Evolutionary conservation across 2,329 filamentous ascomycete species (phyloP), one percentile per base, ranked within the genome.

Genomic region (Fusarium sp.): DNA sequence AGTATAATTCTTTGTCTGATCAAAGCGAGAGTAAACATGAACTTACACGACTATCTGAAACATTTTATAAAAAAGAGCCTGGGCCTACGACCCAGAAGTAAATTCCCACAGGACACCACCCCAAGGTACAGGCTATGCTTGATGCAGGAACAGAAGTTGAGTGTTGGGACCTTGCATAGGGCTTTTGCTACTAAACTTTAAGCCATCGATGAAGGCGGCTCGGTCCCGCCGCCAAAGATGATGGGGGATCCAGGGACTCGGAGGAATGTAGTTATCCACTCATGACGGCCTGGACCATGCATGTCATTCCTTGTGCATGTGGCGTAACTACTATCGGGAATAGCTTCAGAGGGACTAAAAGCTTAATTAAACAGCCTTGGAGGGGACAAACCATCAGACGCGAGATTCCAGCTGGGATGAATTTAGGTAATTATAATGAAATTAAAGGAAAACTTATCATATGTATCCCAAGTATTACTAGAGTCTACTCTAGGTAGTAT

Each of bases 41-140:
- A 39, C 38, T 39, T 18, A 28, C 20, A 36, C 42, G 54, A 36
- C 31, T 38, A 28, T 28, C 7, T 10, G 24, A 53, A 36, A 22
- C 38, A 60, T 60, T 66, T 48, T 65, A 65, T 65, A 65, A 40
- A 44, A 36, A 15, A 20, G 11, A 20, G 18, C 24, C 20, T 26
- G 4, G 18, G 20, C 38, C 17, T 28, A 17, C 15, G 24, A 38
- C 11, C 0, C 9, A 2, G 11, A 18, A 38, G n/a, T 46, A 17
- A 46, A n/a, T 22, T 33, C 1, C 11, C 18, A n/a, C 20, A 7
- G 8, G 10, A 28, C 5, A 8, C 17, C 42, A 10, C 17, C 15
- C 6, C 14, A 15, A 36, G 14, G 6, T 17, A 17, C 22, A 42
- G 14, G 38, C 46, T 65, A 49, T 49, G 15, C 62, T 49, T 2